A percentile compares a stretch with the other conserved stretches of the same genome.
phyloP scores from a whole-genome alignment of 202 grass and related monocot genomes.

The Digitaria exilis region DNA sequence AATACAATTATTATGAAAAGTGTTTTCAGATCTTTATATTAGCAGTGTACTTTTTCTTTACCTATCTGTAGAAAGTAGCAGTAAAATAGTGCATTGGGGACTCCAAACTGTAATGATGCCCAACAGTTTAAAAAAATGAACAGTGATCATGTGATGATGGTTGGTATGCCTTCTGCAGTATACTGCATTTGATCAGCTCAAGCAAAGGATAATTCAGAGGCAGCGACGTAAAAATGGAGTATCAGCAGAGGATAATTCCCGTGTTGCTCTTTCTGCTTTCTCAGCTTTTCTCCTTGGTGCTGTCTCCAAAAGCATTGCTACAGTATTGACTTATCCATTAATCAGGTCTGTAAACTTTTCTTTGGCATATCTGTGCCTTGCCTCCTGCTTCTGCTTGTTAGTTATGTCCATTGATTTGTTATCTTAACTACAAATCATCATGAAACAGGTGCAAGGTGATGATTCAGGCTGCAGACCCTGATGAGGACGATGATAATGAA shows the following conservation, averaged over 20 bases:
- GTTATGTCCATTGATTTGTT: not conserved
- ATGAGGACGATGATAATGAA: constrained; percentile 53
- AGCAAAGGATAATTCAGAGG: constrained; percentile 61
- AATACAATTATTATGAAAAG: not conserved
- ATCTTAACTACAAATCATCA: not conserved
- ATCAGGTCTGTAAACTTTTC: constrained; percentile 69
- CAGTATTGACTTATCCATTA: constrained; percentile 86
- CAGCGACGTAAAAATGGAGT: constrained; percentile 43
- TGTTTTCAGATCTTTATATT: not conserved
- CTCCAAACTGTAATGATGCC: not conserved
- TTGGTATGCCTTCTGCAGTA: constrained; percentile 60
- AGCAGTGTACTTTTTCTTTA: not conserved
- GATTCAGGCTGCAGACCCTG: constrained; percentile 78
- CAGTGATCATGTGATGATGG: constrained; percentile 10
- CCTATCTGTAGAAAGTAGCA: not conserved
- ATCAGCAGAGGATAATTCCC: constrained; percentile 52
- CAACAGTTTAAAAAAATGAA: not conserved
- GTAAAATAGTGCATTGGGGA: not conserved
- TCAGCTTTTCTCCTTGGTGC: constrained; percentile 88
- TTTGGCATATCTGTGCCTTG: constrained; percentile 1
- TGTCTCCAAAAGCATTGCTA: constrained; percentile 86
- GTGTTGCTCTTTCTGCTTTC: constrained; percentile 79
- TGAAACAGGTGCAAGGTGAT: constrained; percentile 92
- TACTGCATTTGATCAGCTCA: constrained; percentile 96
- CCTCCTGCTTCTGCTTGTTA: constrained; percentile 32